Evolutionary conservation across 495 filamentous ascomycete species (phyloP).

Genomic region (Penicillium atrosanguineum): DNA sequence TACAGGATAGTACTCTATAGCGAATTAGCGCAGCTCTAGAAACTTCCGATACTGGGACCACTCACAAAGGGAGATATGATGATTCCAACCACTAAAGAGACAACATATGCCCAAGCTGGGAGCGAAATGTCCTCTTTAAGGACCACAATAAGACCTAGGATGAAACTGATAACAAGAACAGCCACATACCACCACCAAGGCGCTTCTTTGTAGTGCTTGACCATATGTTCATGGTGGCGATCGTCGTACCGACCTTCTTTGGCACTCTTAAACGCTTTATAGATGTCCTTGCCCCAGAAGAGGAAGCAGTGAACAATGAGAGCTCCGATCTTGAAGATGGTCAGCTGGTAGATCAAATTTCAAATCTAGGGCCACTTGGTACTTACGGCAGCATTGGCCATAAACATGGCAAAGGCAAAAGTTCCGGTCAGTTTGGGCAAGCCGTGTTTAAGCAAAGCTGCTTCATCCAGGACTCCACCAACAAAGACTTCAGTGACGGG

Average conservation of each 20-base stretch:
- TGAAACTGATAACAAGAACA: constrained; percentile 44
- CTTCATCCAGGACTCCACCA: constrained; percentile 33
- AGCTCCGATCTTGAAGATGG: constrained; percentile 28
- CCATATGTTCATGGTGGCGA: constrained; percentile 46
- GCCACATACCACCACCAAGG: constrained; percentile 55
- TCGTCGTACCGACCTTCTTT: constrained; percentile 32
- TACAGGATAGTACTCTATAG: constrained; percentile 32
- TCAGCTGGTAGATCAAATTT: not conserved
- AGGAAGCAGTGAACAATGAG: constrained; percentile 32
- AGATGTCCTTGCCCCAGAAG: constrained; percentile 40
- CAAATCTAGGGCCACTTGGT: not conserved
- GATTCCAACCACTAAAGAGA: constrained; percentile 35
- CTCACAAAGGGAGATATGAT: constrained; percentile 36
- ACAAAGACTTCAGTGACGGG: constrained; percentile 32
- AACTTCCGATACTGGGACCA: not conserved
- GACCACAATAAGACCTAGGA: constrained; percentile 47
- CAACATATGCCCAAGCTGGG: constrained; percentile 54
- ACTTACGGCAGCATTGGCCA: constrained; percentile 34
- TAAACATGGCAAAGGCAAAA: constrained; percentile 36
- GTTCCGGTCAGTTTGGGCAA: constrained; percentile 42
- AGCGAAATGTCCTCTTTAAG: constrained; percentile 49
- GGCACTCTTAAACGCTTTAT: constrained; percentile 24
- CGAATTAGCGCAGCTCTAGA: not conserved
- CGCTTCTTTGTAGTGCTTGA: constrained; percentile 47
- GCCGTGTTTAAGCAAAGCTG: constrained; percentile 31